These are phyloP conservation scores for Aureobasidium uvarum DNA, from an alignment of 2,329 filamentous ascomycete species.

Conservation along the genomic window DNA sequence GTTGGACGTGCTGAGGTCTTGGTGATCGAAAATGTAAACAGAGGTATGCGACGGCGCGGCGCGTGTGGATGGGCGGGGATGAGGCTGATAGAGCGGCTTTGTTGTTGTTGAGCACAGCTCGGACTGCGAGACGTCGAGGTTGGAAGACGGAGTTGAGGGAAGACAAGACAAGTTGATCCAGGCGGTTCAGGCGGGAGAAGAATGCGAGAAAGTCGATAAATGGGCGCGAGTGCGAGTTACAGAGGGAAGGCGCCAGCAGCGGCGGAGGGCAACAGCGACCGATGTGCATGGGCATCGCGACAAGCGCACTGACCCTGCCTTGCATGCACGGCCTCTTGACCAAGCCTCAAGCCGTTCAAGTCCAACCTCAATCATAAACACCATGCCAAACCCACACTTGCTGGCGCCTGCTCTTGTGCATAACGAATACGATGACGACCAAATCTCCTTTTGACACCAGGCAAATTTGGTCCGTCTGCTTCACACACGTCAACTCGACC, in stretches of 20 bases:
- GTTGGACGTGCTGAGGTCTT: constrained; percentile 2
- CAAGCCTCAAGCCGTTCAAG: constrained; percentile 7
- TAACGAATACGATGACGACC: constrained; percentile 19
- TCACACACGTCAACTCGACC: constrained; percentile 19
- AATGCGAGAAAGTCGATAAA: constrained; percentile 13
- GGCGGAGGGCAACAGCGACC: constrained; percentile 12
- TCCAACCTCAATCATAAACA: constrained; percentile 15
- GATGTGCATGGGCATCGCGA: neutral
- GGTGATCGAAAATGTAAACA: constrained; percentile 21
- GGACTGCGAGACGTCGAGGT: neutral
- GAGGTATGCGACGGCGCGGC: constrained; percentile 12
- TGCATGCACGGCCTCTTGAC: constrained; percentile 1
- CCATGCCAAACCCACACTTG: neutral
- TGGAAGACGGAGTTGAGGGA: neutral
- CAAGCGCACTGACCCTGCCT: constrained; percentile 6
- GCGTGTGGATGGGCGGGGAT: neutral
- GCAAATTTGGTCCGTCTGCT: constrained; percentile 12
- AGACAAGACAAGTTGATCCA: neutral
- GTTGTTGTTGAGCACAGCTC: neutral
- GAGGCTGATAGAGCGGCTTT: constrained; percentile 13
- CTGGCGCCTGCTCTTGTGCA: constrained; percentile 7
- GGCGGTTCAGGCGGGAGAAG: constrained; percentile 11
- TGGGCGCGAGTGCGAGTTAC: neutral
- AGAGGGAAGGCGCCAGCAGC: constrained; percentile 6
- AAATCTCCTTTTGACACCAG: constrained; percentile 19